Base-by-base conservation (phyloP, 1,284 basidiomycete genomes). In the Apiotrichum laibachii region DNA sequence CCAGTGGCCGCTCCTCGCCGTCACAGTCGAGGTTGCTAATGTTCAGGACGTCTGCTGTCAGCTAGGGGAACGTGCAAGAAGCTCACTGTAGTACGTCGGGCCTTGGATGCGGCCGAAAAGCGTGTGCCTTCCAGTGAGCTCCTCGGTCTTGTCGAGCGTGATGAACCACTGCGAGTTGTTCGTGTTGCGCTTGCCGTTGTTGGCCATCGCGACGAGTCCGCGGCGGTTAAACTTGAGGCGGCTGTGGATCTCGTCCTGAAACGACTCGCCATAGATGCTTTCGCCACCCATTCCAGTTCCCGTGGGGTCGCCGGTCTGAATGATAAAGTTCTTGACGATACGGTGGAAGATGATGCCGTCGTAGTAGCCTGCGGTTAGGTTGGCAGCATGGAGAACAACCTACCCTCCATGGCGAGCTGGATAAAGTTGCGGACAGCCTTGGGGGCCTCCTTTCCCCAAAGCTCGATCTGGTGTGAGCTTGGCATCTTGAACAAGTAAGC, bases 371-470 rank as follows among this genome's bases (percentile, higher is more conserved):
- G 42, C 46, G 16, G 54, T 55, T 53, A 60, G 56, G 42, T 59
- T 5, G 8, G 13, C 3, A 5, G 15, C 70, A 55, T 5, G 26
- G 5, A 42, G 7, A 19, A 16, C 4, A 33, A 81, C 85, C 66
- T 69, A 89, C 90, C 92, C 82, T 95, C 92, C 84, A 96, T 88
- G 0, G 89, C 85, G 35, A 95, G 82, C 18, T 89, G 86, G 50
- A 97, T 81, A 76, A 95, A 92, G 80, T 98, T 99, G 46, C 93
- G 85, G 71, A 90, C 94, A 73, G 96, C 84, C 80, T 90, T 91
- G 0, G 95, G 95, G 19, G 90, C 86, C 85, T 99, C 92, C 80
- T 91, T 92, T 19, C 90, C 85, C 92, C 94, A 99, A 56, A 99
- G 81, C 73, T 98, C 95, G 50, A 98, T 87, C 72, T 81, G 22